Evolutionary conservation across 441 rosid genomes (phyloP), one percentile per base, ranked within the genome.

Genomic region (Adansonia madagascariensis): DNA sequence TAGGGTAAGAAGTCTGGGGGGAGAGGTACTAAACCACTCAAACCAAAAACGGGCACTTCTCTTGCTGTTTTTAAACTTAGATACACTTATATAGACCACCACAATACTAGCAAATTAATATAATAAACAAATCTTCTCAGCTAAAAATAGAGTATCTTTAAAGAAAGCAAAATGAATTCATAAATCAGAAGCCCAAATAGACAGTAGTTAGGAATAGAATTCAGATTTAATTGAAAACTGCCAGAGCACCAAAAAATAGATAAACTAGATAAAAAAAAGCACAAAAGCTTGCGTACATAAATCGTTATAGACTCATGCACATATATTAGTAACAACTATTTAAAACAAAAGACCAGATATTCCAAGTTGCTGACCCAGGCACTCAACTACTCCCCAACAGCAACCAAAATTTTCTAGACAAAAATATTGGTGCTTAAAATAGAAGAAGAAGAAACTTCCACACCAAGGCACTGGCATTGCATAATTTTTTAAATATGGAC

Each of bases 61-160:
- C 46, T 59, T 52, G 41, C 27, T 8, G 66, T 71, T 52, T 22
- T 64, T 12, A n/a, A 46, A 44, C 18, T 12, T 22, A 44, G 15
- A 46, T 49, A 61, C 20, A 46, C 66, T 44, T 49, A 27, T 15
- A 0, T 71, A 71, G 47, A 52, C 31, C 12, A 70, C 60, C 52
- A 31, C 44, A 71, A 71, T 24, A 11, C 47, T 71, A 71, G 53
- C 62, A 15, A 71, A 53, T 27, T 53, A 71, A 71, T 52, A 35
- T n/a, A 53, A 71, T 52, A 71, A n/a, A 53, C n/a, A 52, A 31
- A 52, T 71, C 22, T 70, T 50, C 59, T 69, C 43, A 49, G 73
- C 18, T 70, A 52, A 71, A 71, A 52, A 46, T 61, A 52, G 14
- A 52, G 47, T 0, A 52, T 31, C 61, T 31, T 31, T 24, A 71